Evolutionary conservation across 176 grass and related monocot genomes (phyloP), one percentile per base, ranked within the genome.

Genomic region (Aegilops bicornis): DNA sequence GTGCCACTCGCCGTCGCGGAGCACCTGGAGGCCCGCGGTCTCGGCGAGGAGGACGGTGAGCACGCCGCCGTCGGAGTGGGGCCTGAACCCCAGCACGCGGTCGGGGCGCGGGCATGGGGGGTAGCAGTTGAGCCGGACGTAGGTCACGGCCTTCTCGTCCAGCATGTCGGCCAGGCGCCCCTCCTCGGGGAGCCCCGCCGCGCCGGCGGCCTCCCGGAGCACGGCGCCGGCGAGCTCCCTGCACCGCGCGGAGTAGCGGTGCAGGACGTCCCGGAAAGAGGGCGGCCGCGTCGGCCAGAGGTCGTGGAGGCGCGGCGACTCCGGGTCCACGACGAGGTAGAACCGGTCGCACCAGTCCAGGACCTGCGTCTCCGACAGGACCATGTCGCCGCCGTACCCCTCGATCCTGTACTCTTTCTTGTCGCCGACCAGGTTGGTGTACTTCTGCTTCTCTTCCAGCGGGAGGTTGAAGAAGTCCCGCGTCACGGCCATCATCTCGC

Each of bases 301-400:
- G 84, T 78, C 77, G 31, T 25, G 59, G 70, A 40, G 16, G 31
- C 30, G 73, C 15, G 37, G 36, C 0, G 72, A 84, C 69, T 93
- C 92, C 3, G 89, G 83, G 24, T 93, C 82, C 8, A 91, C 92
- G 17, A 70, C 2, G 52, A 89, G 79, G 82, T 88, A 91, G 5
- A 93, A 56, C 22, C 89, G 65, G 76, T 93, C 89, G 19, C 19
- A 42, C 89, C 92, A 94, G 66, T 94, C 89, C 25, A 93, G 40
- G 42, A 63, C 84, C 80, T 94, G 92, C 1, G 64, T 70, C 45
- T 89, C 83, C 2, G 59, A 73, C 13, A 48, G 3, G 8, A 93
- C 82, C 32, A 40, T 69, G 72, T 94, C 92, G 32, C 73, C 71
- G 58, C 86, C 89, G 58, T 94, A 94, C 10, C 92, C 92, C 89